Evolutionary conservation across 169 alveolate genomes (phyloP).

Genomic region (Cryptosporidium ubiquitum): DNA sequence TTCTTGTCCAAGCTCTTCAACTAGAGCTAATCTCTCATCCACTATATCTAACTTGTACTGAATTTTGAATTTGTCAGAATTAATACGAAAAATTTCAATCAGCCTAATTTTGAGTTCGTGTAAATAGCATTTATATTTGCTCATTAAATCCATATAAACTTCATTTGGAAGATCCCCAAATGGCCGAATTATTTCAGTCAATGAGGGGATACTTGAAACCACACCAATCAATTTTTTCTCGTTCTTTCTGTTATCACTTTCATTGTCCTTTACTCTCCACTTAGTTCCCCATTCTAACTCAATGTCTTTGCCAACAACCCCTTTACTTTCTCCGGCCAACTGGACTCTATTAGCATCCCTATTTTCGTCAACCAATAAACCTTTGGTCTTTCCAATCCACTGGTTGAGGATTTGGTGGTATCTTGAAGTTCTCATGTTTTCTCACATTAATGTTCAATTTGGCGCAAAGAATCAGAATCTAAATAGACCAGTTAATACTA

Average conservation of each 20-base stretch:
- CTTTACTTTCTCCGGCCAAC: not conserved
- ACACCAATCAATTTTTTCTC: slow-evolving; percentile 26
- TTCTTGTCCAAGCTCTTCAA: slow-evolving; percentile 49
- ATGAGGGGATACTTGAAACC: slow-evolving; percentile 32
- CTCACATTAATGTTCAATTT: not conserved
- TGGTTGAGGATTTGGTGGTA: slow-evolving; percentile 12
- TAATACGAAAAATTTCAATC: slow-evolving; percentile 18
- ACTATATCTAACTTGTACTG: slow-evolving; percentile 62
- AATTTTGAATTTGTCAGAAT: slow-evolving; percentile 2
- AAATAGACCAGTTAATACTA: not conserved
- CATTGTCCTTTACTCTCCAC: not conserved
- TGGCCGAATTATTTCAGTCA: slow-evolving; percentile 16
- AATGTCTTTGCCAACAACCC: not conserved
- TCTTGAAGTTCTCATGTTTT: not conserved
- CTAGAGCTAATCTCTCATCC: slow-evolving; percentile 37
- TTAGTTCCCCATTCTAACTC: not conserved
- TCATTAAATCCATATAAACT: slow-evolving; percentile 31
- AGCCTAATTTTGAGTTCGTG: slow-evolving; percentile 23
- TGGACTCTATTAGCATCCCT: not conserved
- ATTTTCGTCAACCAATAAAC: not conserved
- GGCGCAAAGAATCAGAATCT: too few species aligned
- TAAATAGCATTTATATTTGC: not conserved
- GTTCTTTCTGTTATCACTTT: not conserved
- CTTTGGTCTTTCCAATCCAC: slow-evolving; percentile 19
- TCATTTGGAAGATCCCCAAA: slow-evolving; percentile 29